phyloP scores from a whole-genome alignment of 2,329 filamentous ascomycete genomes.

The Lasiodiplodia sp. region DNA sequence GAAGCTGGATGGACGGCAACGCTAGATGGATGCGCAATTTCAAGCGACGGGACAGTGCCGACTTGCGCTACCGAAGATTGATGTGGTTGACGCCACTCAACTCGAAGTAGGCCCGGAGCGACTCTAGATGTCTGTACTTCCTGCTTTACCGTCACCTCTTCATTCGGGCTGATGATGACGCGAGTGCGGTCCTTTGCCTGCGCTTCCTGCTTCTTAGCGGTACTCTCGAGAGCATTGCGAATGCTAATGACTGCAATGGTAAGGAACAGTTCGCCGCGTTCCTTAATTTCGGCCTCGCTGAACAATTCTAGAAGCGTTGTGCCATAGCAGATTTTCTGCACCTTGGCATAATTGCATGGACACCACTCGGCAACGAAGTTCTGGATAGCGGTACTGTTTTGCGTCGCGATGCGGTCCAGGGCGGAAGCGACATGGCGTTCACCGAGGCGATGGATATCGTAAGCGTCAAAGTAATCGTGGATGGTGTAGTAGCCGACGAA shows the following conservation, averaged over 20 bases:
- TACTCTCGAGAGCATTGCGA: background rate
- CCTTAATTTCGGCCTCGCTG: background rate
- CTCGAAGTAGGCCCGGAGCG: background rate
- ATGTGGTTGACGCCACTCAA: conserved; percentile 1
- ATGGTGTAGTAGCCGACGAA: conserved; percentile 36
- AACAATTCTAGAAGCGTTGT: conserved; percentile 9
- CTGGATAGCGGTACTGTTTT: conserved; percentile 36
- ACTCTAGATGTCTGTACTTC: background rate
- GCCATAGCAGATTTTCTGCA: conserved; percentile 4
- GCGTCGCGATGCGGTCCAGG: conserved; percentile 38
- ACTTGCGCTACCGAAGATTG: background rate
- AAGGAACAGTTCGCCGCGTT: conserved; percentile 18
- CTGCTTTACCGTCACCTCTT: background rate
- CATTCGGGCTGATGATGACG: background rate
- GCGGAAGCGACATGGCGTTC: conserved; percentile 39
- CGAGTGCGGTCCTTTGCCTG: background rate
- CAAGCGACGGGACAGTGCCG: background rate
- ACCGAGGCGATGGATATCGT: conserved; percentile 44
- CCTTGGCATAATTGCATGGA: conserved; percentile 29
- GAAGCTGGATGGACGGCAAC: background rate
- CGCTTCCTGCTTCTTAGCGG: background rate
- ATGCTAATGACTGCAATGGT: background rate
- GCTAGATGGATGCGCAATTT: no score
- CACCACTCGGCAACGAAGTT: conserved; percentile 39
- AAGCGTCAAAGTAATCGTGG: conserved; percentile 44